These are phyloP conservation scores for Lizanozyma gosingica DNA, from an alignment of 1,139 yeast genomes.

Conservation along the genomic window DNA sequence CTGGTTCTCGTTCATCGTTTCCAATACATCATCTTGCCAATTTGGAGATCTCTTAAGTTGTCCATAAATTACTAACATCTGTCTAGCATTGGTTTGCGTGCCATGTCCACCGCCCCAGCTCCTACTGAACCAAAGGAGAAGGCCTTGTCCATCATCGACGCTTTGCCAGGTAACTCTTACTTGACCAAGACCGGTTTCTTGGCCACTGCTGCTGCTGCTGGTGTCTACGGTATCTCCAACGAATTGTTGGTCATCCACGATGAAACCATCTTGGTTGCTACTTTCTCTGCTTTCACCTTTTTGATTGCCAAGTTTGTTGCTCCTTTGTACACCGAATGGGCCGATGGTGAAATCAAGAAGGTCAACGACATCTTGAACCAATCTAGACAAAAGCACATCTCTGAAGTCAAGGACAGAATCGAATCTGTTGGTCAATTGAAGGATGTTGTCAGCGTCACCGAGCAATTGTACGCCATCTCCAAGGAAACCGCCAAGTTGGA, in stretches of 20 bases:
- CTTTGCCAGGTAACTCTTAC: conserved; percentile 85
- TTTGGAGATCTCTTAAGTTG: no score
- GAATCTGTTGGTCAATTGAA: conserved; percentile 79
- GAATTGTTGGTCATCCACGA: conserved; percentile 90
- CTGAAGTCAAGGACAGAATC: conserved; percentile 90
- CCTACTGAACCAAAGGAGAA: conserved; percentile 81
- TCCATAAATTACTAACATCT: conserved; percentile 16
- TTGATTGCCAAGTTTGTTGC: conserved; percentile 83
- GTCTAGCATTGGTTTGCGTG: conserved; percentile 52
- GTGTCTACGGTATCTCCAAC: conserved; percentile 87
- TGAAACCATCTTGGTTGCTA: conserved; percentile 77
- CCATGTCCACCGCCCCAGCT: conserved; percentile 42
- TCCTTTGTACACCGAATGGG: conserved; percentile 92
- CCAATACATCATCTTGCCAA: no score
- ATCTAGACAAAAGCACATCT: conserved; percentile 84
- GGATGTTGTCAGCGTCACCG: conserved; percentile 87
- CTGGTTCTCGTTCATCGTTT: no score
- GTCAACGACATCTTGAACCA: conserved; percentile 76
- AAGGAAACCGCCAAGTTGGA: conserved; percentile 95
- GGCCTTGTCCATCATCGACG: conserved; percentile 83
- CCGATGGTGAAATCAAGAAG: conserved; percentile 81
- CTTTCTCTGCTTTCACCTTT: conserved; percentile 70
- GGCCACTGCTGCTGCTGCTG: conserved; percentile 93
- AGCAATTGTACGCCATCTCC: conserved; percentile 84
- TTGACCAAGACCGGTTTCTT: conserved; percentile 90